phyloP scores from a whole-genome alignment of 768 basidiomycete genomes.

The Baorangia bicolor region DNA sequence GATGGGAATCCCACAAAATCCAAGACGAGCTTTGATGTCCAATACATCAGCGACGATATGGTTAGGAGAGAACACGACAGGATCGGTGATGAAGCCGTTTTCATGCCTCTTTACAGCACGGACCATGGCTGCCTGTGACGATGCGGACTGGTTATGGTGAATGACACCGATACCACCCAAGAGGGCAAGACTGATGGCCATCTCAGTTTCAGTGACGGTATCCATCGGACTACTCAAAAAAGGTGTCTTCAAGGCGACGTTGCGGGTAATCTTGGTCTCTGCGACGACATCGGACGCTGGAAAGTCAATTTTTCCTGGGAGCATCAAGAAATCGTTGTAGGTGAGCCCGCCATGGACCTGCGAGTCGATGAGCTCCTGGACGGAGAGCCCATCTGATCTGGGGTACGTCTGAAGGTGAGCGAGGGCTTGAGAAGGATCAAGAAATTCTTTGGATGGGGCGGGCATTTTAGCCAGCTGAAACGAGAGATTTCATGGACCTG shows the following conservation, averaged over 20 bases:
- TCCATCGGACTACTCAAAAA: conserved; percentile 99
- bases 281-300: conserved; percentile 75
- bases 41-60: conserved; percentile 85
- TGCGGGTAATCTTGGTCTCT: conserved; percentile 86
- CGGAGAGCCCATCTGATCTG: conserved; percentile 78
- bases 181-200: conserved; percentile 93
- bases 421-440: conserved; percentile 72
- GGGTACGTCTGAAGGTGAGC: conserved; percentile 72
- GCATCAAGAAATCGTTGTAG: conserved; percentile 94
- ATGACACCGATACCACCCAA: conserved; percentile 98
- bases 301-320: conserved; percentile 97
- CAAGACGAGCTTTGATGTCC: conserved; percentile 86
- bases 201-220: conserved; percentile 94
- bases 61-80: conserved; percentile 80
- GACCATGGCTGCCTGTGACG: conserved; percentile 93
- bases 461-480: conserved; percentile 35
- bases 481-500: background rate
- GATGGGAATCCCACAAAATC: conserved; percentile 97
- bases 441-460: conserved; percentile 37
- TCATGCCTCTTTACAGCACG: conserved; percentile 97
- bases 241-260: conserved; percentile 89
- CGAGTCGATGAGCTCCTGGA: conserved; percentile 86
- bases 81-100: conserved; percentile 97
- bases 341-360: conserved; percentile 87
- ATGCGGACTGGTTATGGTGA: conserved; percentile 89